Conservation (phyloP, 208 protist species). For the Cochliopodium minus region DNA sequence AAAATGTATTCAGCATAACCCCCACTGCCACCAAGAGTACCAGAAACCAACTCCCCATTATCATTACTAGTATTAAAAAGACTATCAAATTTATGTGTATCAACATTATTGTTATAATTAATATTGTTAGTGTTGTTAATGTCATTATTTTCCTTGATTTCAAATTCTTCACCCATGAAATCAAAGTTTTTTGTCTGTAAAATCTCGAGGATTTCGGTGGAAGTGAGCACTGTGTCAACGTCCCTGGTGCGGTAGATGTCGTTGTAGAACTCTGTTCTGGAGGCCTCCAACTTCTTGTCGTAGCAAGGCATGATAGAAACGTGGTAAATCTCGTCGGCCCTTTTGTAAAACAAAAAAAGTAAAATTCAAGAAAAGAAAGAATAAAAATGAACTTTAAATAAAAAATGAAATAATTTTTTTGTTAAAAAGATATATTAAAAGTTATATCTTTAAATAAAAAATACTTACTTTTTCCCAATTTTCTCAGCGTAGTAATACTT, state of each 20-base stretch:
- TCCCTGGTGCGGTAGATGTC: constrained; percentile 32
- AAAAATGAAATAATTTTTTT: too few species aligned
- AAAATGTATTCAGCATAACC: constrained; percentile 41
- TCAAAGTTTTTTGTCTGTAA: constrained; percentile 39
- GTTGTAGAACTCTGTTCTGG: constrained; percentile 49
- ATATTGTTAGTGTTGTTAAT: background rate
- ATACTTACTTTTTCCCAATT: background rate
- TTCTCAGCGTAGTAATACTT: constrained; percentile 41
- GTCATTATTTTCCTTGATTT: background rate
- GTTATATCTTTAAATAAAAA: background rate
- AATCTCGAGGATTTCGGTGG: constrained; percentile 61
- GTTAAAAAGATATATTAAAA: background rate
- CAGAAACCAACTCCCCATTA: background rate
- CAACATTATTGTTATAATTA: background rate
- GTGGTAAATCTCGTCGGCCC: constrained; percentile 54
- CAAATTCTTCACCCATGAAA: background rate
- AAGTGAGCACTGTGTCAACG: constrained; percentile 85
- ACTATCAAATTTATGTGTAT: background rate
- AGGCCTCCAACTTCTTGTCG: constrained; percentile 93
- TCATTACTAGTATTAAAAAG: background rate
- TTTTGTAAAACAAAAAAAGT: background rate
- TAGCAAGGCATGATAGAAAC: constrained; percentile 90
- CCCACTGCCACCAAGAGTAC: constrained; percentile 20
- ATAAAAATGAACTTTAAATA: too few species aligned
- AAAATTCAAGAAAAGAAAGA: background rate